Percentiles rank a stretch among this genome's conserved stretches.
Evolutionary conservation across 163 green algal species (phyloP).

Genomic region (Scenedesmus sp.): DNA sequence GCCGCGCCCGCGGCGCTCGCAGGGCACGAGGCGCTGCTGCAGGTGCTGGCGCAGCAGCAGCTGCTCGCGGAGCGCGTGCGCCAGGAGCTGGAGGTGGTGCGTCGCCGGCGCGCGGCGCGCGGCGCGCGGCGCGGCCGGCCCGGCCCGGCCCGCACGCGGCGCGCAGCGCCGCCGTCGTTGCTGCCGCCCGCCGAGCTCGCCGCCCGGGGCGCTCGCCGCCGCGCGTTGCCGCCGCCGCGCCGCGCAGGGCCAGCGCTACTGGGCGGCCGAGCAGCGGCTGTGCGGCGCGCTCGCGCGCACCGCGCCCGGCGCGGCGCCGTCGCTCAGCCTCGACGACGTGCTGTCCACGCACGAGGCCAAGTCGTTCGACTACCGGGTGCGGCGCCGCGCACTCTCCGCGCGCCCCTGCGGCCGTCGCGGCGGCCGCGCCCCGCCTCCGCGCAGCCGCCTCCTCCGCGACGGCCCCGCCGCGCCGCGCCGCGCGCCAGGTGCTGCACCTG

Average conservation of each 20-base stretch:
- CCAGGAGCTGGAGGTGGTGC: slow-evolving; percentile 47
- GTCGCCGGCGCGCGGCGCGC: slow-evolving; percentile 57
- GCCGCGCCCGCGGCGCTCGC: neutral
- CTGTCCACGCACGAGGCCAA: slow-evolving; percentile 56
- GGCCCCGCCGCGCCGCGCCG: too few species aligned
- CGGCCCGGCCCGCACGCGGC: too few species aligned
- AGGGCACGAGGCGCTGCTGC: slow-evolving; percentile 22
- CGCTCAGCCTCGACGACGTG: slow-evolving; percentile 57
- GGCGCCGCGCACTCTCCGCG: too few species aligned
- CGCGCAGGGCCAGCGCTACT: slow-evolving; percentile 74
- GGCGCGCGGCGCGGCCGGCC: too few species aligned
- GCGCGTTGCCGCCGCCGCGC: too few species aligned
- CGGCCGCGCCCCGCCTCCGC: too few species aligned
- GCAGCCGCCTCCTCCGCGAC: too few species aligned
- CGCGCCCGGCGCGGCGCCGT: neutral
- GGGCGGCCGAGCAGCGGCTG: slow-evolving; percentile 64
- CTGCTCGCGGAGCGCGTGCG: slow-evolving; percentile 42
- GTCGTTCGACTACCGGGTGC: slow-evolving; percentile 44
- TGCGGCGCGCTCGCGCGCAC: slow-evolving; percentile 31
- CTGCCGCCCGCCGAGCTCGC: too few species aligned
- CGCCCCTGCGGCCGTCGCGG: too few species aligned
- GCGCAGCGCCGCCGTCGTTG: too few species aligned
- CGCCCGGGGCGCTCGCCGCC: too few species aligned
- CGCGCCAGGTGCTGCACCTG: slow-evolving; percentile 45
- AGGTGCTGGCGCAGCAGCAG: slow-evolving; percentile 41